These are phyloP conservation scores for Gossypium schwendimanii DNA, from an alignment of 441 rosid genomes.

Conservation along the genomic window DNA sequence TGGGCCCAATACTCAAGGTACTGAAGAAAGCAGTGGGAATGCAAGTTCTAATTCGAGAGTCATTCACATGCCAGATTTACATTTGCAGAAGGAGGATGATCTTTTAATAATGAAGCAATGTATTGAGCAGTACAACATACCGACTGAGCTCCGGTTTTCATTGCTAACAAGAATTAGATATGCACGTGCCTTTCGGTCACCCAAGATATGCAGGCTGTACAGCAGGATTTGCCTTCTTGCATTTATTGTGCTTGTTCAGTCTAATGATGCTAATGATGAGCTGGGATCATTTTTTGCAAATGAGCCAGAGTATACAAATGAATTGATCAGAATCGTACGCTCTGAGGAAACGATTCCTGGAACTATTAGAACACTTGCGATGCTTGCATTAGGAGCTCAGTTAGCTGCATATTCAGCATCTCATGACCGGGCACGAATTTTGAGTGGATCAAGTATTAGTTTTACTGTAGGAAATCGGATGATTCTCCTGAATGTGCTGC, in stretches of 20 bases:
- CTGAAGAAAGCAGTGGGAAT: conserved; percentile 29
- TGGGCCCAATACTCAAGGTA: conserved; percentile 42
- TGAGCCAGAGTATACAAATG: conserved; percentile 98
- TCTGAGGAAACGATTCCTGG: conserved; percentile 89
- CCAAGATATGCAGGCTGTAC: conserved; percentile 78
- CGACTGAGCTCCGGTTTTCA: conserved; percentile 72
- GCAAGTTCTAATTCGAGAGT: conserved; percentile 41
- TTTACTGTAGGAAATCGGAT: conserved; percentile 87
- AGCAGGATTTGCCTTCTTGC: conserved; percentile 95
- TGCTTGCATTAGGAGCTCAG: conserved; percentile 95
- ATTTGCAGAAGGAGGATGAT: conserved; percentile 85
- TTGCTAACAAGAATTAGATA: conserved; percentile 89
- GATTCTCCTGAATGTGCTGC: conserved; percentile 95
- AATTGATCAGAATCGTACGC: conserved; percentile 83
- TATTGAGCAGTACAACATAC: conserved; percentile 70
- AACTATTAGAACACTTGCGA: conserved; percentile 79
- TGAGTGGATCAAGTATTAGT: conserved; percentile 90
- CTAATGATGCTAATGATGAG: conserved; percentile 89
- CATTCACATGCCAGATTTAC: conserved; percentile 77
- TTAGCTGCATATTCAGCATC: conserved; percentile 93
- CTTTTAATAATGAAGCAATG: conserved; percentile 73
- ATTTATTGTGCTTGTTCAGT: conserved; percentile 92
- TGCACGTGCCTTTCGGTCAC: conserved; percentile 87
- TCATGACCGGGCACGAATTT: conserved; percentile 86
- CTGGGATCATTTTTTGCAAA: conserved; percentile 86